Conservation (phyloP, 2,329 filamentous ascomycete species). For the Aspergillus arachidicola region DNA sequence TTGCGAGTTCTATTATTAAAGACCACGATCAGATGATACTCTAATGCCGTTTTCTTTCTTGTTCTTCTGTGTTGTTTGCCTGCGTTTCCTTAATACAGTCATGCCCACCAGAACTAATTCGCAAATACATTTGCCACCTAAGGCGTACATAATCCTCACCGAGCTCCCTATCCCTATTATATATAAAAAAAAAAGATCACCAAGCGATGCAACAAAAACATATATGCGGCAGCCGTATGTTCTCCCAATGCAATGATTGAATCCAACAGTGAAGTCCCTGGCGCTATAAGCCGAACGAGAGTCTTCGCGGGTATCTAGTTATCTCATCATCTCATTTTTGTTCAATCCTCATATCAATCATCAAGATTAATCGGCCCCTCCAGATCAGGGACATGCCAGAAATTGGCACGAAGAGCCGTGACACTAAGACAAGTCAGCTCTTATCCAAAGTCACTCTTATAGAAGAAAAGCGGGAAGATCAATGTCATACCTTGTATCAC, state of each 20-base stretch:
- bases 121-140: neutral
- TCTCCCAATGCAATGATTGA: neutral
- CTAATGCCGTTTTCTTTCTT: neutral
- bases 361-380: slow-evolving; percentile 68
- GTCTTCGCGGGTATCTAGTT: slow-evolving; percentile 31
- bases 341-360: slow-evolving; percentile 42
- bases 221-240: neutral
- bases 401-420: slow-evolving; percentile 86
- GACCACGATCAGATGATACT: slow-evolving; percentile 18
- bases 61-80: neutral
- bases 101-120: slow-evolving; percentile 5
- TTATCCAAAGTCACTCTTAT: neutral
- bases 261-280: slow-evolving; percentile 4
- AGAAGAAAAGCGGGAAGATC: neutral
- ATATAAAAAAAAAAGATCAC: neutral
- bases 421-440: slow-evolving; percentile 57
- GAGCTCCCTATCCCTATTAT: neutral
- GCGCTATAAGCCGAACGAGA: slow-evolving; percentile 15
- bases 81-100: neutral
- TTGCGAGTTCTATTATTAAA: neutral
- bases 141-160: neutral
- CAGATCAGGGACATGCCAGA: slow-evolving; percentile 71
- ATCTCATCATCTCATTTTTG: slow-evolving; percentile 10
- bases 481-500: slow-evolving; percentile 70
- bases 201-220: neutral